Percentiles rank a stretch among this genome's conserved stretches.
Evolutionary conservation across 352 stramenopile species (phyloP).

Genomic region (Phytophthora lateralis): DNA sequence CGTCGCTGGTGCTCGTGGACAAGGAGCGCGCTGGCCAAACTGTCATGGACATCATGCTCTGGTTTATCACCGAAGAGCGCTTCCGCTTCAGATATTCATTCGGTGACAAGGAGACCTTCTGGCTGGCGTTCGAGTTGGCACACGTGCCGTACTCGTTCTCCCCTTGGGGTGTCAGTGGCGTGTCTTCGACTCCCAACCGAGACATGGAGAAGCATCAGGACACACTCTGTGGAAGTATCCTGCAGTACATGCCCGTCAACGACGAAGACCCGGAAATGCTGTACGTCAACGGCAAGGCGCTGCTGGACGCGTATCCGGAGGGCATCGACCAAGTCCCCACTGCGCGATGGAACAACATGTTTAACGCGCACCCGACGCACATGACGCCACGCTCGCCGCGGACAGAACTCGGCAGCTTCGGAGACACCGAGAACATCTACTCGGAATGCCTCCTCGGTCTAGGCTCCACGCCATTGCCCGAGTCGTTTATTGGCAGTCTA

Average conservation of each 20-base stretch:
- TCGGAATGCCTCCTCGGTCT: slow-evolving; percentile 26
- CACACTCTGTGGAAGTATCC: slow-evolving; percentile 29
- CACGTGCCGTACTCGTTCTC: slow-evolving; percentile 29
- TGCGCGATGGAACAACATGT: slow-evolving; percentile 32
- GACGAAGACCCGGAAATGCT: slow-evolving; percentile 21
- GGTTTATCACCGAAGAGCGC: slow-evolving; percentile 32
- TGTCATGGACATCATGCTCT: slow-evolving; percentile 28
- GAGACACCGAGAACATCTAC: slow-evolving; percentile 21
- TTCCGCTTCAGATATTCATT: slow-evolving; percentile 33
- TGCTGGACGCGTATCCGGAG: slow-evolving; percentile 27
- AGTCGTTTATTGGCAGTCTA: slow-evolving; percentile 19
- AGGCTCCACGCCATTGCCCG: slow-evolving; percentile 17
- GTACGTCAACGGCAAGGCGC: slow-evolving; percentile 31
- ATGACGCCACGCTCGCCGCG: slow-evolving; percentile 28
- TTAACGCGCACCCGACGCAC: slow-evolving; percentile 23
- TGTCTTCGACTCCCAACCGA: slow-evolving; percentile 24
- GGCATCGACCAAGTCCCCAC: slow-evolving; percentile 17
- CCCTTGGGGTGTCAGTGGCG: slow-evolving; percentile 26
- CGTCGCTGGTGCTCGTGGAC: slow-evolving; percentile 25
- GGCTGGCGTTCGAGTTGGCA: slow-evolving; percentile 26
- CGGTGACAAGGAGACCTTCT: slow-evolving; percentile 34
- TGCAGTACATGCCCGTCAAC: slow-evolving; percentile 27
- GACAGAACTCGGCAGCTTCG: slow-evolving; percentile 9
- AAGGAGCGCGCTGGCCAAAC: slow-evolving; percentile 19
- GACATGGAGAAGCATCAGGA: slow-evolving; percentile 29